A percentile compares a stretch with the other conserved stretches of the same genome.
phyloP scores from a whole-genome alignment of 805 yeast species.

The Spathaspora sp. region DNA sequence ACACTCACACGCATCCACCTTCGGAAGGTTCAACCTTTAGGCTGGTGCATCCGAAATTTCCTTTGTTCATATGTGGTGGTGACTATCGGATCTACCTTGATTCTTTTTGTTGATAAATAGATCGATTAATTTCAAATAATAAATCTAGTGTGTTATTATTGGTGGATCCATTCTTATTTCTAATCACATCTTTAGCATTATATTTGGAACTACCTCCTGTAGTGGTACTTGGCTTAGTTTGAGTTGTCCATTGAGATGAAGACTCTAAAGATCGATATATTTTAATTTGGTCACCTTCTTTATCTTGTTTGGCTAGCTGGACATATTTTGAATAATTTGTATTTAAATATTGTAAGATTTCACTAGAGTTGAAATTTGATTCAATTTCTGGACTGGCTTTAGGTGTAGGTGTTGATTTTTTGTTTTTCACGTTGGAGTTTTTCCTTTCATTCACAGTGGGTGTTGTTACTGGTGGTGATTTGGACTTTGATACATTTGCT shows the following conservation, averaged over 20 bases:
- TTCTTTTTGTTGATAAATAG: conserved; percentile 14
- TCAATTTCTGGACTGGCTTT: neutral
- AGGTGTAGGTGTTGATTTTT: conserved; percentile 3
- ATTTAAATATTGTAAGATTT: conserved; percentile 17
- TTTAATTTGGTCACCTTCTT: conserved; percentile 14
- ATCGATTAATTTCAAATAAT: conserved; percentile 16
- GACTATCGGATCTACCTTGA: neutral
- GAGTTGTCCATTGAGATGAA: conserved; percentile 18
- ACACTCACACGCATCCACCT: neutral
- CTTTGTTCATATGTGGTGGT: neutral
- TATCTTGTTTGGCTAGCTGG: conserved; percentile 17
- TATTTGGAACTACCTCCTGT: conserved; percentile 4
- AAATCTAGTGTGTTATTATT: conserved; percentile 10
- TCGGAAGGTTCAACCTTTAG: neutral
- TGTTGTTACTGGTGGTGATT: neutral
- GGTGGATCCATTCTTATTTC: conserved; percentile 6
- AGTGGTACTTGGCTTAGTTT: conserved; percentile 1
- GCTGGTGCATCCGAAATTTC: neutral
- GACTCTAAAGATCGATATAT: conserved; percentile 22
- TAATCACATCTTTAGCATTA: conserved; percentile 10
- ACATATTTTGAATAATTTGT: conserved; percentile 14
- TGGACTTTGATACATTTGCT: neutral
- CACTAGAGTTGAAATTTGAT: conserved; percentile 13
- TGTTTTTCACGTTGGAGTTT: neutral
- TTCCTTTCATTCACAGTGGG: neutral